phyloP scores from a whole-genome alignment of 192 early-diverging fungal genomes.

The Thoreauomyces humboldtii region DNA sequence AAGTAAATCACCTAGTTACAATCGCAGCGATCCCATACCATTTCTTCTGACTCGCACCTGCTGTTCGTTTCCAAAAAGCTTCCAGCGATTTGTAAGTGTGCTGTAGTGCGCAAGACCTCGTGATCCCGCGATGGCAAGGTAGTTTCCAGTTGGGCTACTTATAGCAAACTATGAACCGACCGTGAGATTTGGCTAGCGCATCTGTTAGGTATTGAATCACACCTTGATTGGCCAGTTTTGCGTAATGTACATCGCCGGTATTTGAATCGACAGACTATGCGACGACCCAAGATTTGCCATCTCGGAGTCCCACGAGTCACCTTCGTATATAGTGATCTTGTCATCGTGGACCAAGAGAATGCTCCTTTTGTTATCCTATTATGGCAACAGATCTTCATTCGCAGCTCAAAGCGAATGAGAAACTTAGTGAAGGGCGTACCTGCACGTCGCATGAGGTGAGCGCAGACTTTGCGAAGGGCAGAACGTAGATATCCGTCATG shows the following conservation, averaged over 20 bases:
- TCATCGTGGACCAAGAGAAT: conserved; percentile 69
- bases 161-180: conserved; percentile 68
- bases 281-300: conserved; percentile 66
- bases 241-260: conserved; percentile 72
- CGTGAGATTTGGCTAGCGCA: no score
- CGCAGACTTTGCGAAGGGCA: conserved; percentile 59
- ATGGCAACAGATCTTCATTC: no score
- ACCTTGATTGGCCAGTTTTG: conserved; percentile 82
- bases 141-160: conserved; percentile 65
- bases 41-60: no score
- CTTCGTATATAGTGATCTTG: conserved; percentile 63
- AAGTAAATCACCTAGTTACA: no score
- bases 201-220: no score
- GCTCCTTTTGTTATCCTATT: conserved; percentile 57
- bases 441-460: conserved; percentile 27
- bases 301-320: conserved; percentile 60
- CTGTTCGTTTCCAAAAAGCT: conserved; percentile 83
- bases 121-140: conserved; percentile 80
- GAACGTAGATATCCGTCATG: conserved; percentile 42
- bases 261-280: conserved; percentile 72
- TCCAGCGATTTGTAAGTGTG: conserved; percentile 73
- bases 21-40: no score
- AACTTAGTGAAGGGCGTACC: conserved; percentile 9
- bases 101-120: conserved; percentile 82
- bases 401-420: not conserved